phyloP scores from a whole-genome alignment of 495 filamentous ascomycete species.

The Penicillium bovifimosum region DNA sequence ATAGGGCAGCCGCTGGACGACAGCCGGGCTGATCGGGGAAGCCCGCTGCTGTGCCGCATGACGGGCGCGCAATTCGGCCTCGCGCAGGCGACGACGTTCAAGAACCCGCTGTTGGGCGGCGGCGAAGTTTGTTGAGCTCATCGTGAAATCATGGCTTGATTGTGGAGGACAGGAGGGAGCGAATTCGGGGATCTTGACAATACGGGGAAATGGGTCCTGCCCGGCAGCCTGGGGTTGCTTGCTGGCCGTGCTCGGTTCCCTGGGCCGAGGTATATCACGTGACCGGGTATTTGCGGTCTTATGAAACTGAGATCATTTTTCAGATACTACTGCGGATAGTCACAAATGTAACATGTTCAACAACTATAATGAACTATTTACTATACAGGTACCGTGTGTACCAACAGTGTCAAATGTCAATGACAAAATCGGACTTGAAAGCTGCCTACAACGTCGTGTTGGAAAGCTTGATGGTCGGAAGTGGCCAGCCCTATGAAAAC shows the following conservation, averaged over 20 bases:
- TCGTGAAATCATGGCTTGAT: conserved; percentile 42
- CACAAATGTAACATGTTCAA: too few relatives aligned
- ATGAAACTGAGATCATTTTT: background rate
- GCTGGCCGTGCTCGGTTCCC: conserved; percentile 27
- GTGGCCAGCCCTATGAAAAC: background rate
- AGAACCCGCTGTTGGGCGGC: conserved; percentile 78
- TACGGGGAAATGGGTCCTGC: conserved; percentile 10
- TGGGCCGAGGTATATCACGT: conserved; percentile 29
- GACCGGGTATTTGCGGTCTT: background rate
- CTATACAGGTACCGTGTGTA: too few relatives aligned
- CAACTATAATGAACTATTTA: too few relatives aligned
- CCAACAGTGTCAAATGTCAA: too few relatives aligned
- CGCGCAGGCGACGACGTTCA: conserved; percentile 69
- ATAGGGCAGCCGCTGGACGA: conserved; percentile 55
- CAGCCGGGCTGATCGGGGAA: conserved; percentile 48
- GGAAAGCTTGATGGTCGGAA: background rate
- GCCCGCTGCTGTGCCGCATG: conserved; percentile 51
- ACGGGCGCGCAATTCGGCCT: conserved; percentile 53
- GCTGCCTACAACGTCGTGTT: background rate
- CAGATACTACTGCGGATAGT: background rate
- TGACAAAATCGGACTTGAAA: background rate
- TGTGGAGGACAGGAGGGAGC: conserved; percentile 2
- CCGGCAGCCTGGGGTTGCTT: conserved; percentile 13
- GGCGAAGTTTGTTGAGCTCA: conserved; percentile 75
- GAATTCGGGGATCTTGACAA: background rate